phyloP scores from a whole-genome alignment of 169 alveolate genomes.

The Neospora caninum region DNA sequence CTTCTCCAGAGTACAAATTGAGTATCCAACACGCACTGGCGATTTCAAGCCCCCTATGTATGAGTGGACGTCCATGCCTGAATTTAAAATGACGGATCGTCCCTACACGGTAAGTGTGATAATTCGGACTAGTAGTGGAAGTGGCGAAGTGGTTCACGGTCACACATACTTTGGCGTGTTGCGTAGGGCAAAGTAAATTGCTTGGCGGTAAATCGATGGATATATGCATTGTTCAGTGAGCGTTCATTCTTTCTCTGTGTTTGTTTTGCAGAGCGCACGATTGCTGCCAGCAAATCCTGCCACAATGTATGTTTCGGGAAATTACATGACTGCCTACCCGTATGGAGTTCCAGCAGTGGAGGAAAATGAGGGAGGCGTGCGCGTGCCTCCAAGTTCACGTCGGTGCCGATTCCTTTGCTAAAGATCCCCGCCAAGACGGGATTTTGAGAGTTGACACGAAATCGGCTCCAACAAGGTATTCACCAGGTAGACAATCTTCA shows the following conservation, averaged over 20 bases:
- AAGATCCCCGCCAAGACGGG: background rate
- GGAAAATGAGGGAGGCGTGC: constrained; percentile 47
- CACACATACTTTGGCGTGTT: too few species aligned
- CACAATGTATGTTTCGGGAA: constrained; percentile 58
- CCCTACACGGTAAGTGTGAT: constrained; percentile 48
- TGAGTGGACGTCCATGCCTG: constrained; percentile 21
- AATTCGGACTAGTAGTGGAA: background rate
- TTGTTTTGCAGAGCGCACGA: constrained; percentile 39
- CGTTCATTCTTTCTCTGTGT: background rate
- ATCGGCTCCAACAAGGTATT: background rate
- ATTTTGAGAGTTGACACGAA: background rate
- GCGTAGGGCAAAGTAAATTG: too few species aligned
- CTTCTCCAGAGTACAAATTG: background rate
- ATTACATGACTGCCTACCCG: constrained; percentile 61
- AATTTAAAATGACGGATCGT: constrained; percentile 32
- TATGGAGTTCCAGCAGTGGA: constrained; percentile 73
- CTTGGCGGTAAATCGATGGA: background rate
- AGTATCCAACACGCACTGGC: background rate
- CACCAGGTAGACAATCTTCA: background rate
- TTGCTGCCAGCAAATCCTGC: constrained; percentile 63
- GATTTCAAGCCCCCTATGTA: constrained; percentile 6
- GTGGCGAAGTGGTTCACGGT: too few species aligned
- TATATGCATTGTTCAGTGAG: background rate
- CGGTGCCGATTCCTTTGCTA: constrained; percentile 32
- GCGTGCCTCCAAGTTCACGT: background rate